phyloP scores from a whole-genome alignment of 768 basidiomycete genomes.

The Phylloporus sp. region DNA sequence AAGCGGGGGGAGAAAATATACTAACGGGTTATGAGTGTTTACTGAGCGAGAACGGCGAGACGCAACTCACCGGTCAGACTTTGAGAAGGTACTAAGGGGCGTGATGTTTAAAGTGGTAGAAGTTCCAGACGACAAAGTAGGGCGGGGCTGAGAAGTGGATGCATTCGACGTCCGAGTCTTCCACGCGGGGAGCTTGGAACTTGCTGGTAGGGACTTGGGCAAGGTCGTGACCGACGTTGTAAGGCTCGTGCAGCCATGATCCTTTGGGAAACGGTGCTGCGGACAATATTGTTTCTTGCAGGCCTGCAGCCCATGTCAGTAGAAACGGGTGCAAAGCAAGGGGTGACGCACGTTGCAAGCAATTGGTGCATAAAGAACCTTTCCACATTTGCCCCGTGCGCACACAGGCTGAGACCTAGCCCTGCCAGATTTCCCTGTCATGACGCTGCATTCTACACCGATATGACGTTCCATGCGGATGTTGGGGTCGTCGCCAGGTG shows the following conservation, averaged over 20 bases:
- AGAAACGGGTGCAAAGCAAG: not conserved
- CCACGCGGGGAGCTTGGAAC: constrained; percentile 8
- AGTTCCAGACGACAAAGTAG: constrained; percentile 7
- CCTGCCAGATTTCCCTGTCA: constrained; percentile 57
- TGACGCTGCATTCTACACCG: constrained; percentile 57
- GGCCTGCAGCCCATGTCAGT: constrained; percentile 40
- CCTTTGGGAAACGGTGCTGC: constrained; percentile 71
- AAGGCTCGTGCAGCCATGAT: constrained; percentile 53
- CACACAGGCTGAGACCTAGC: constrained; percentile 53
- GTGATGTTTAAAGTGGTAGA: constrained; percentile 10
- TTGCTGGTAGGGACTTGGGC: constrained; percentile 1
- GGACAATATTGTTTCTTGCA: constrained; percentile 74
- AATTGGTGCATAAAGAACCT: constrained; percentile 72
- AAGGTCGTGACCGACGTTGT: constrained; percentile 7
- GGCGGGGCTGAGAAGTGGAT: not conserved
- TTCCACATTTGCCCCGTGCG: constrained; percentile 60
- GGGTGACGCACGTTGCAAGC: constrained; percentile 58
- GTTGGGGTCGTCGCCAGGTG: constrained; percentile 78
- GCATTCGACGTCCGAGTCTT: constrained; percentile 6
- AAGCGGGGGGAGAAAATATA: constrained; percentile 25
- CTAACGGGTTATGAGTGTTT: constrained; percentile 68
- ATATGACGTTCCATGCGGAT: constrained; percentile 78
- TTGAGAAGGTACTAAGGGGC: constrained; percentile 36
- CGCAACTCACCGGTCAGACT: constrained; percentile 60
- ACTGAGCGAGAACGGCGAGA: constrained; percentile 33